Evolutionary conservation across 371 early-diverging fungal genomes (phyloP).

Genomic region (Globomyces sp.): DNA sequence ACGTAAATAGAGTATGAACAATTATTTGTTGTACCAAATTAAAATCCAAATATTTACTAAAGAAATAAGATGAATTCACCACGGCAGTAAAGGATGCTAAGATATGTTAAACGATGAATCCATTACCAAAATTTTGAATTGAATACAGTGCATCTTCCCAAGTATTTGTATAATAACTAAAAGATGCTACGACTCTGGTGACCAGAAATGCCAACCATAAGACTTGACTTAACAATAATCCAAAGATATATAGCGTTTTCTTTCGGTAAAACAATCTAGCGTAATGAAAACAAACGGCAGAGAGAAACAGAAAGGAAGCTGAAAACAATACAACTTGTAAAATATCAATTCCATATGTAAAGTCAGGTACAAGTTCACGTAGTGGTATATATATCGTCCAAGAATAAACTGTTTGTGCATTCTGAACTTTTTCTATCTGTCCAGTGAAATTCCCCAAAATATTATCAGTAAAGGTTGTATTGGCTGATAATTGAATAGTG

Average conservation of each 20-base stretch:
- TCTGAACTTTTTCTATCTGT: neutral
- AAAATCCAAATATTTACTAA: neutral
- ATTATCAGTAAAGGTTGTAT: neutral
- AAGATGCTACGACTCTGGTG: neutral
- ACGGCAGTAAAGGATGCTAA: neutral
- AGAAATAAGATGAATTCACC: neutral
- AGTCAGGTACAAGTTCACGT: neutral
- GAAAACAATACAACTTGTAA: neutral
- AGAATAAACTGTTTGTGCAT: neutral
- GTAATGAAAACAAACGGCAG: neutral
- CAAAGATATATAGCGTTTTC: neutral
- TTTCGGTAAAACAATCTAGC: neutral
- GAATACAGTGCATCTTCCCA: neutral
- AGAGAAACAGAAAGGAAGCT: neutral
- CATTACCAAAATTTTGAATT: no score
- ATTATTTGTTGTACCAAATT: no score
- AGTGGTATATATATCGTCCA: conserved; percentile 1
- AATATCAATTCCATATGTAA: neutral
- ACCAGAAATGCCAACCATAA: neutral
- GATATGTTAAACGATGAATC: no score
- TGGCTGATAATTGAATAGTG: neutral
- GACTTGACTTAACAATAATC: neutral
- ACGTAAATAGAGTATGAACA: no score
- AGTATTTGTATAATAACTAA: neutral
- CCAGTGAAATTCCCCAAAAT: neutral